A percentile compares a stretch with the other conserved stretches of the same genome.
Evolutionary conservation across 163 green algal genomes (phyloP).

Genomic region (Coccomyxa subellipsoidea): DNA sequence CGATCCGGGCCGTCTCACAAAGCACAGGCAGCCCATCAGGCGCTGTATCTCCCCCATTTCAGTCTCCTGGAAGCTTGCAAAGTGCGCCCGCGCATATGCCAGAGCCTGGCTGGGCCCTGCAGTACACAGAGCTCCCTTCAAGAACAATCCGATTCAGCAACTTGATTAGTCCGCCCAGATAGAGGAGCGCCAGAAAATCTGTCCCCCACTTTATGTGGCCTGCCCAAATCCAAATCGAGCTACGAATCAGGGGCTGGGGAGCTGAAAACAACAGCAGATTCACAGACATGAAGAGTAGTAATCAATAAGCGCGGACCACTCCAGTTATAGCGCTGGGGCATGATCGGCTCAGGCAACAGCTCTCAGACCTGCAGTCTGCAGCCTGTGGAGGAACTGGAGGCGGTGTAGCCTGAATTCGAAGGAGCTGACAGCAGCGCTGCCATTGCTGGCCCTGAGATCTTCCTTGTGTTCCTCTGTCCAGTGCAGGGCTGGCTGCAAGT

Average conservation of each 20-base stretch:
- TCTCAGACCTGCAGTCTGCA: slow-evolving; percentile 35
- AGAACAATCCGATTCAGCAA: too few relatives aligned
- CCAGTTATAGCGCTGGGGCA: too few relatives aligned
- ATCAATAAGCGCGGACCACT: too few relatives aligned
- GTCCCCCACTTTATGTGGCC: too few relatives aligned
- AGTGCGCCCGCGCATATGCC: slow-evolving; percentile 72
- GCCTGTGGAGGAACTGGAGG: slow-evolving; percentile 75
- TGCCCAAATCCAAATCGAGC: too few relatives aligned
- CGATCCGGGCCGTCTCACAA: slow-evolving; percentile 27
- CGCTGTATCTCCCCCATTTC: slow-evolving; percentile 78
- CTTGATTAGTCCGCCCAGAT: too few relatives aligned
- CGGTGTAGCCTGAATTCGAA: slow-evolving; percentile 89
- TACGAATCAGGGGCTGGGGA: too few relatives aligned
- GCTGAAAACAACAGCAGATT: too few relatives aligned
- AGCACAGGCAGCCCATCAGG: slow-evolving; percentile 90
- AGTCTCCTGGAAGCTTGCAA: slow-evolving; percentile 55
- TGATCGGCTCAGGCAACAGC: not conserved
- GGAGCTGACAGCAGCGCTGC: slow-evolving; percentile 30
- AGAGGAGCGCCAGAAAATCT: too few relatives aligned
- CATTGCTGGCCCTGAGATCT: slow-evolving; percentile 33
- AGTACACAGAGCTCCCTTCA: too few relatives aligned
- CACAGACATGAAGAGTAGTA: too few relatives aligned
- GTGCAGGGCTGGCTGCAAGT: slow-evolving; percentile 75
- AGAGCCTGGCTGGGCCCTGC: slow-evolving; percentile 61
- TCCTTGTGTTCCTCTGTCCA: slow-evolving; percentile 73